phyloP scores from a whole-genome alignment of 2,329 filamentous ascomycete species.

The Bimuria novae-zelandiae region DNA sequence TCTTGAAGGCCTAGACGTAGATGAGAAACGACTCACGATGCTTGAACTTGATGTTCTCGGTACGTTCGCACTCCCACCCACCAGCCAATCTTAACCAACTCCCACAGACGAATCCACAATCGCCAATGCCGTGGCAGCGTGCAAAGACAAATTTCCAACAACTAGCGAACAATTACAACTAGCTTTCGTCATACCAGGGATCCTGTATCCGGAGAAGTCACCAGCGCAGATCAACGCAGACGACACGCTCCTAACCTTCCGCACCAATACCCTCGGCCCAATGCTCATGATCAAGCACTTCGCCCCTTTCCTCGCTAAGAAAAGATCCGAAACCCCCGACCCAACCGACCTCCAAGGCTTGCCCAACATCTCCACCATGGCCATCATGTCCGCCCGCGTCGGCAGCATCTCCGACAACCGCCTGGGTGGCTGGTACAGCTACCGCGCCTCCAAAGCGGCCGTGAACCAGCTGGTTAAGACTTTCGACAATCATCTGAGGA shows the following conservation, averaged over 20 bases:
- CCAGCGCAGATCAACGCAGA: conserved; percentile 66
- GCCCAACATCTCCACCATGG: conserved; percentile 65
- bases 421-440: conserved; percentile 80
- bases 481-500: conserved; percentile 69
- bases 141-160: conserved; percentile 58
- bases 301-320: conserved; percentile 67
- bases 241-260: conserved; percentile 69
- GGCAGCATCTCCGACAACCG: conserved; percentile 74
- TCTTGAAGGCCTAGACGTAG: conserved; percentile 55
- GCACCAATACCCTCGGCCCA: conserved; percentile 74
- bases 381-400: conserved; percentile 79
- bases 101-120: conserved; percentile 66
- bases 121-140: conserved; percentile 58
- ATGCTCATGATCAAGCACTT: conserved; percentile 80
- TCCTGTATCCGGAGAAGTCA: conserved; percentile 74
- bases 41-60: conserved; percentile 62
- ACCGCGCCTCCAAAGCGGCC: conserved; percentile 75
- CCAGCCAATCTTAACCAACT: background rate
- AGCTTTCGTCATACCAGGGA: conserved; percentile 70
- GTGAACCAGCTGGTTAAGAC: conserved; percentile 73
- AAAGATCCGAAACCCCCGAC: conserved; percentile 28
- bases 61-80: conserved; percentile 34
- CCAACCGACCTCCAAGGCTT: conserved; percentile 30
- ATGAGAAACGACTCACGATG: conserved; percentile 55
- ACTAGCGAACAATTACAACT: conserved; percentile 64